Percentiles rank a stretch among this genome's conserved stretches.
These are phyloP conservation scores for Gaertneriomyces sp. DNA, from an alignment of 192 early-diverging fungal species.

Conservation along the genomic window DNA sequence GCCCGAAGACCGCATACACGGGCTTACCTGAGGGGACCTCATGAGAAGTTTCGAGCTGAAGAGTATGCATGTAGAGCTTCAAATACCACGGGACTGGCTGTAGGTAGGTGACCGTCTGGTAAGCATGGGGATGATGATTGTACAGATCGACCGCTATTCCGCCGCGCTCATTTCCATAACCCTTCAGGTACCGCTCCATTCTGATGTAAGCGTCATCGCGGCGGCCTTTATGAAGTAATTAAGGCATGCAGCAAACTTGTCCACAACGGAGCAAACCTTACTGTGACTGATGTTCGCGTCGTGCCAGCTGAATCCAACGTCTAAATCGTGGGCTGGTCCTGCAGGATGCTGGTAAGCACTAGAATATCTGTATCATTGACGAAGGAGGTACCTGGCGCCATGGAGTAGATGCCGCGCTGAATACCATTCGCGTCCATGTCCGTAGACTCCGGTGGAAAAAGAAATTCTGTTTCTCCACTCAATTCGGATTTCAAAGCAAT, in stretches of 20 bases:
- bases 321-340: slow-evolving; percentile 14
- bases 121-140: slow-evolving; percentile 55
- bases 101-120: slow-evolving; percentile 56
- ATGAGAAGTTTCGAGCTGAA: slow-evolving; percentile 45
- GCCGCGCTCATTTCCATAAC: slow-evolving; percentile 82
- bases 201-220: slow-evolving; percentile 34
- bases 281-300: slow-evolving; percentile 44
- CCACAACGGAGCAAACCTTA: slow-evolving; percentile 18
- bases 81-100: slow-evolving; percentile 91
- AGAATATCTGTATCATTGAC: too few relatives aligned
- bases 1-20: neutral
- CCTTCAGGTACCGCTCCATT: slow-evolving; percentile 64
- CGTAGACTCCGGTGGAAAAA: neutral
- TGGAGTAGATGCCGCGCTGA: too few relatives aligned
- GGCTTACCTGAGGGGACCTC: slow-evolving; percentile 7
- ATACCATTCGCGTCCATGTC: too few relatives aligned
- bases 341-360: neutral
- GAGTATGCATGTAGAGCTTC: slow-evolving; percentile 84
- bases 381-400: too few relatives aligned
- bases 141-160: slow-evolving; percentile 69
- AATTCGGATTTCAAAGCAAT: slow-evolving; percentile 19
- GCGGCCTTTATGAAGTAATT: neutral
- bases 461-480: neutral
- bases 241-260: neutral
- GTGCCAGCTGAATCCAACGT: slow-evolving; percentile 54